A percentile compares a stretch with the other conserved stretches of the same genome.
Evolutionary conservation across 805 yeast genomes (phyloP).

Genomic region (Ogataea neopini): DNA sequence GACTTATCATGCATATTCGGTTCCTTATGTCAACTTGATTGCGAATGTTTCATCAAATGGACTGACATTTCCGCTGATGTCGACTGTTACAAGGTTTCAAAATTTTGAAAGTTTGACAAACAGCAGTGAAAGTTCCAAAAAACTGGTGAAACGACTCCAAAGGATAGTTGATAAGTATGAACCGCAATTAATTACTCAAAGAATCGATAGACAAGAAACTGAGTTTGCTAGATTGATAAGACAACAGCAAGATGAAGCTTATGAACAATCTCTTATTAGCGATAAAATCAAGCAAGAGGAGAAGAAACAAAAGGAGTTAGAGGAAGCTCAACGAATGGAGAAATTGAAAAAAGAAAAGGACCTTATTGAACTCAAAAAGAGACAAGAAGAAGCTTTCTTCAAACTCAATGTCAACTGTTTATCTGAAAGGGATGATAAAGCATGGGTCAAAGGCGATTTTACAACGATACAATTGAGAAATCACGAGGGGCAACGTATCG

Average conservation of each 20-base stretch:
- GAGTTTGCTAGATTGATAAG: slow-evolving; percentile 57
- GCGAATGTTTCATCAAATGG: slow-evolving; percentile 58
- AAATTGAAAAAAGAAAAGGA: slow-evolving; percentile 18
- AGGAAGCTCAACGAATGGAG: slow-evolving; percentile 21
- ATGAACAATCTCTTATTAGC: slow-evolving; percentile 54
- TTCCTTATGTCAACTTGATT: slow-evolving; percentile 56
- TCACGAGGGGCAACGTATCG: slow-evolving; percentile 52
- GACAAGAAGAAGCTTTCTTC: slow-evolving; percentile 27
- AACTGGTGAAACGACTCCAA: slow-evolving; percentile 39
- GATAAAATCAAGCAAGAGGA: slow-evolving; percentile 57
- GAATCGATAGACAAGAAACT: slow-evolving; percentile 60
- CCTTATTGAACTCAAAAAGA: slow-evolving; percentile 13
- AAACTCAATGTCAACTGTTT: slow-evolving; percentile 13
- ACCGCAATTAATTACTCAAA: slow-evolving; percentile 60
- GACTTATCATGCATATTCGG: slow-evolving; percentile 48
- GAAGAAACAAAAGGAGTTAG: slow-evolving; percentile 35
- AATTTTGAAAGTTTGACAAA: slow-evolving; percentile 26
- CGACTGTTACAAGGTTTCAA: slow-evolving; percentile 47
- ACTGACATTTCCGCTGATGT: slow-evolving; percentile 49
- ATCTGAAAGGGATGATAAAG: slow-evolving; percentile 9
- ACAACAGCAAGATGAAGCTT: slow-evolving; percentile 68
- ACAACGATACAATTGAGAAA: slow-evolving; percentile 54
- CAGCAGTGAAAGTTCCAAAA: slow-evolving; percentile 22
- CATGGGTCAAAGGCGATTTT: slow-evolving; percentile 32
- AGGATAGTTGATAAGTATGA: slow-evolving; percentile 54